phyloP scores from a whole-genome alignment of 495 filamentous ascomycete genomes.

The Penicillium nucicola region DNA sequence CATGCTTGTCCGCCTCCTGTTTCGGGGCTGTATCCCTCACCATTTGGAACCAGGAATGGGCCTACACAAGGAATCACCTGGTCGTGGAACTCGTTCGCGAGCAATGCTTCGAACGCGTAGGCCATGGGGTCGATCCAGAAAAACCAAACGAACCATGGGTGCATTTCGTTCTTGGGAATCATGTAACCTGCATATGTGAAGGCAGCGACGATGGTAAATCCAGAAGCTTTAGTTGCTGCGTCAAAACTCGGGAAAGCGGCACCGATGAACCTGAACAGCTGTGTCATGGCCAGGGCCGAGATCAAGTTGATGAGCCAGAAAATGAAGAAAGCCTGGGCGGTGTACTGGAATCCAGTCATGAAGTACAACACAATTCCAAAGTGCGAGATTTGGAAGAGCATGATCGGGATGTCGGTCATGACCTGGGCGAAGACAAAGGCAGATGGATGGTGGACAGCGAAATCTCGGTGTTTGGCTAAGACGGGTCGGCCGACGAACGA shows the following conservation, averaged over 20 bases:
- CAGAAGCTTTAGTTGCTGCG: conserved; percentile 46
- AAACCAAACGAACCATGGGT: conserved; percentile 73
- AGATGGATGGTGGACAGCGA: conserved; percentile 67
- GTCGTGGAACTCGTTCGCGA: conserved; percentile 61
- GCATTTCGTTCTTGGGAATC: conserved; percentile 62
- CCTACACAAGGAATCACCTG: conserved; percentile 42
- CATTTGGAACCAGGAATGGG: conserved; percentile 36
- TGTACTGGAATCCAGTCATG: conserved; percentile 50
- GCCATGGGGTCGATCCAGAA: conserved; percentile 65
- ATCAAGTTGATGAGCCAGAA: conserved; percentile 35
- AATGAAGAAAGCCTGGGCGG: conserved; percentile 48
- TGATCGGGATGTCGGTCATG: conserved; percentile 61
- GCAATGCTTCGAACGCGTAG: conserved; percentile 65
- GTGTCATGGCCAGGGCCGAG: conserved; percentile 35
- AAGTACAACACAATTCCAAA: conserved; percentile 70
- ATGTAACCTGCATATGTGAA: conserved; percentile 57
- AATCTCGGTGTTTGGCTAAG: conserved; percentile 67
- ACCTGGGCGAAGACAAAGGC: conserved; percentile 68
- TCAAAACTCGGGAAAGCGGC: conserved; percentile 43
- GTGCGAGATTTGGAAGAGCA: conserved; percentile 55
- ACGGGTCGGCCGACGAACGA: conserved; percentile 65
- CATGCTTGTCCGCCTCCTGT: conserved; percentile 31
- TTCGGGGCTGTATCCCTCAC: conserved; percentile 15
- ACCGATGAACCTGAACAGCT: conserved; percentile 44
- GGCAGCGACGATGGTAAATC: conserved; percentile 22